Percentiles rank a stretch among this genome's conserved stretches.
Evolutionary conservation across 1,284 basidiomycete species (phyloP).

Genomic region (Gymnopus androsaceus): DNA sequence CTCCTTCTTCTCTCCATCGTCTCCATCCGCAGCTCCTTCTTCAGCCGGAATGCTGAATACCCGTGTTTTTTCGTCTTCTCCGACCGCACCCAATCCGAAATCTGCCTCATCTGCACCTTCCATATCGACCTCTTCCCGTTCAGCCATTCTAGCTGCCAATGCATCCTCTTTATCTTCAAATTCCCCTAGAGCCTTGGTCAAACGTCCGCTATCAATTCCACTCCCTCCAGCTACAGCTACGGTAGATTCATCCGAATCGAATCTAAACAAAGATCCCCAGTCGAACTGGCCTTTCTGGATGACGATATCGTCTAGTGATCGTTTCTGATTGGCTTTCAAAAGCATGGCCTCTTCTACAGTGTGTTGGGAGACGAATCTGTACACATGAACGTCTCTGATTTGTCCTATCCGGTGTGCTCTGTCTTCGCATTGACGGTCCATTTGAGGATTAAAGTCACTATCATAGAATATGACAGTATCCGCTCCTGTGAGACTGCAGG

Average conservation of each 20-base stretch:
- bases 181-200: slow-evolving; percentile 66
- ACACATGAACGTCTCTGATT: slow-evolving; percentile 96
- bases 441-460: slow-evolving; percentile 97
- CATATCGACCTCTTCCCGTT: slow-evolving; percentile 69
- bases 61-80: slow-evolving; percentile 30
- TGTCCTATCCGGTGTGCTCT: slow-evolving; percentile 95
- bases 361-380: slow-evolving; percentile 90
- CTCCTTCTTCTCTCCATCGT: slow-evolving; percentile 48
- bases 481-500: slow-evolving; percentile 84
- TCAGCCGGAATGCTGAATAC: background rate
- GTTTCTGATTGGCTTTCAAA: slow-evolving; percentile 95
- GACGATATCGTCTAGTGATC: slow-evolving; percentile 87
- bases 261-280: slow-evolving; percentile 80
- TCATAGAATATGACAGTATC: slow-evolving; percentile 98
- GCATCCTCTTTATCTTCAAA: slow-evolving; percentile 90
- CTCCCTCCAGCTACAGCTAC: background rate
- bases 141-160: slow-evolving; percentile 77
- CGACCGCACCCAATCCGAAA: slow-evolving; percentile 57
- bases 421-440: slow-evolving; percentile 97
- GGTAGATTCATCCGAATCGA: slow-evolving; percentile 1
- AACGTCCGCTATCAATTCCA: slow-evolving; percentile 2
- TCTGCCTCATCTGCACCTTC: slow-evolving; percentile 79
- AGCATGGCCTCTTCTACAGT: slow-evolving; percentile 98
- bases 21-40: slow-evolving; percentile 39
- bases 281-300: slow-evolving; percentile 96